Evolutionary conservation across 2,329 filamentous ascomycete species (phyloP).

Genomic region (Hypocrella siamensis): DNA sequence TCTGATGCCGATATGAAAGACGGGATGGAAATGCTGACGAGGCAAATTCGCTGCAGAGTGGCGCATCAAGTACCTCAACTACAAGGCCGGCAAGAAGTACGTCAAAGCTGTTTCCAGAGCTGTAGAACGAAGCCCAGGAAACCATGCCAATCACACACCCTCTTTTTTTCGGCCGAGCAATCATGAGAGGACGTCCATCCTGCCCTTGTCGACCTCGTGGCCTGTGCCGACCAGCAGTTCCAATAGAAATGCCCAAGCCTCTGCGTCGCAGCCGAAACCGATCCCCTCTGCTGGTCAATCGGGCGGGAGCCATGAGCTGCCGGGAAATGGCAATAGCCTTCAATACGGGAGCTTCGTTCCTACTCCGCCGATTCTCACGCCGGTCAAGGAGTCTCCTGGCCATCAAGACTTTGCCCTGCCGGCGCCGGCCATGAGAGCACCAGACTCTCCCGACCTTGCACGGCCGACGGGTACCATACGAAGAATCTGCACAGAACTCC

Average conservation of each 20-base stretch:
- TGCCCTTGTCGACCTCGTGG: not conserved
- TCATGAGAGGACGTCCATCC: conserved; percentile 1
- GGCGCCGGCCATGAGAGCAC: conserved; percentile 32
- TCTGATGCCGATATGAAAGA: not conserved
- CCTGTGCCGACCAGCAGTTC: not conserved
- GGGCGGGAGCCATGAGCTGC: conserved; percentile 3
- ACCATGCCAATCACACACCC: conserved; percentile 16
- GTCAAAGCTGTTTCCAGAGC: conserved; percentile 70
- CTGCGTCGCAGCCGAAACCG: conserved; percentile 1
- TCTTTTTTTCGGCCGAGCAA: conserved; percentile 13
- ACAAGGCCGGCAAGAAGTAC: conserved; percentile 90
- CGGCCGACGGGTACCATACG: conserved; percentile 6
- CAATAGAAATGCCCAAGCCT: not conserved
- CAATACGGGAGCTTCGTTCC: conserved; percentile 39
- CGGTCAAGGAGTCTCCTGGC: conserved; percentile 3
- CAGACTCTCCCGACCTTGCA: conserved; percentile 10
- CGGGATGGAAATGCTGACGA: not conserved
- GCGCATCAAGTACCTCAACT: conserved; percentile 86
- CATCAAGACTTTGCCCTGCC: conserved; percentile 33
- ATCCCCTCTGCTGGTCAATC: conserved; percentile 1
- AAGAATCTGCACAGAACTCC: conserved; percentile 10
- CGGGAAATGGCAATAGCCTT: conserved; percentile 19
- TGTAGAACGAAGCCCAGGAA: conserved; percentile 41
- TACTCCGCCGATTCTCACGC: conserved; percentile 18
- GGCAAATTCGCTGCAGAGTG: conserved; percentile 42